These are phyloP conservation scores for Hymenoscyphus occultus DNA, from an alignment of 2,329 filamentous ascomycete species.

Conservation along the genomic window DNA sequence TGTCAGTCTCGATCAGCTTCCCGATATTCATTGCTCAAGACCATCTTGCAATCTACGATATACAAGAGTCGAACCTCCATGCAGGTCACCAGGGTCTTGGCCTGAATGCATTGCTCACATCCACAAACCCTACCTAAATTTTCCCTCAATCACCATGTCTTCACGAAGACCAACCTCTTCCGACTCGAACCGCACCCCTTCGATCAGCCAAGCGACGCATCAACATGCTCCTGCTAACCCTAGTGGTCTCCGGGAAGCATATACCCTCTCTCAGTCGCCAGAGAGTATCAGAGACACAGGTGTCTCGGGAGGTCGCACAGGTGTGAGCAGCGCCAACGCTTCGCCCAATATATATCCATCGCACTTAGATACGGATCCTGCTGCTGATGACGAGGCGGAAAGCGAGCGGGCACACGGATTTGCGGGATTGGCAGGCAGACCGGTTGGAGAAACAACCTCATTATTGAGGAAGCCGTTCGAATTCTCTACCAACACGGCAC, in stretches of 20 bases:
- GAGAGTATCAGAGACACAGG: conserved; percentile 14
- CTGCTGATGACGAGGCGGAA: conserved; percentile 17
- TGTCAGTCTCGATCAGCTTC: neutral
- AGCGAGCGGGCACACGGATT: conserved; percentile 15
- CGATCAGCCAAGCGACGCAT: conserved; percentile 12
- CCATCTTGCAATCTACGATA: neutral
- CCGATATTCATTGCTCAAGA: neutral
- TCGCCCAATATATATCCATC: conserved; percentile 27
- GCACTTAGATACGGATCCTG: conserved; percentile 21
- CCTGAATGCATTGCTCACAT: neutral
- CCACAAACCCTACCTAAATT: neutral
- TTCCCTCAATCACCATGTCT: conserved; percentile 7
- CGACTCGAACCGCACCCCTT: conserved; percentile 11
- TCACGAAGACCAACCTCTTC: conserved; percentile 10
- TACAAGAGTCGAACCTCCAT: neutral
- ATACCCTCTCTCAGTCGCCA: conserved; percentile 23
- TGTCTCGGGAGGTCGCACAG: conserved; percentile 4
- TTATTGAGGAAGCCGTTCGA: conserved; percentile 45
- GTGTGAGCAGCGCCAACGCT: conserved; percentile 24
- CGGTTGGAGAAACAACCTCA: conserved; percentile 49
- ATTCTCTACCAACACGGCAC: conserved; percentile 24
- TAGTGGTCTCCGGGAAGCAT: conserved; percentile 27
- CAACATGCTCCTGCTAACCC: conserved; percentile 25
- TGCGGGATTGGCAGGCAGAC: conserved; percentile 15
- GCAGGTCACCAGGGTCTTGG: neutral